These are phyloP conservation scores for Hygrophoropsis aurantiaca DNA, from an alignment of 768 basidiomycete species.

Conservation along the genomic window DNA sequence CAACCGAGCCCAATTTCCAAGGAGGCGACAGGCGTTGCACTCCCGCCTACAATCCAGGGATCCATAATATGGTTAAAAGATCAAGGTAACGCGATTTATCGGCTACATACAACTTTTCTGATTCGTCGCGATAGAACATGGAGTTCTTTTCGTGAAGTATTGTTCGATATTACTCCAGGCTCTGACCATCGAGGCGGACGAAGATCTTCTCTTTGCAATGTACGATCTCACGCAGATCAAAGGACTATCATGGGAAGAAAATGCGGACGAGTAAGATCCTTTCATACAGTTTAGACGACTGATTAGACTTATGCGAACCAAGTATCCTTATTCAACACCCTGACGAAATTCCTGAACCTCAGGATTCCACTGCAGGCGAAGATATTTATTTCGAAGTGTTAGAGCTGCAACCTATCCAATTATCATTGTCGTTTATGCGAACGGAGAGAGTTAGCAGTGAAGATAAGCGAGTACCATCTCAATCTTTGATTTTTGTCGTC, in stretches of 20 bases:
- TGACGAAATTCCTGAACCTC: constrained; percentile 70
- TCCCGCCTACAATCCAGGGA: constrained; percentile 82
- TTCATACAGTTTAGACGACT: neutral
- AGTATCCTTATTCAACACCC: constrained; percentile 76
- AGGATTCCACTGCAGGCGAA: constrained; percentile 60
- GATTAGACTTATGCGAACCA: constrained; percentile 12
- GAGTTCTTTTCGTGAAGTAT: constrained; percentile 97
- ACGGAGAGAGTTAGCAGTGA: constrained; percentile 92
- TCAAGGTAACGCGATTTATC: constrained; percentile 54
- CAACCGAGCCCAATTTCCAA: constrained; percentile 89
- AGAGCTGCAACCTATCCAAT: constrained; percentile 89
- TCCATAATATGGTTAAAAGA: constrained; percentile 92
- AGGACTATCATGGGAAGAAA: constrained; percentile 87
- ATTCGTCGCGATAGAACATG: constrained; percentile 68
- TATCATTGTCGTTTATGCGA: constrained; percentile 95
- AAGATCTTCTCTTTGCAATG: constrained; percentile 90
- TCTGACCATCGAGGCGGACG: constrained; percentile 93
- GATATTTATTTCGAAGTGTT: constrained; percentile 95
- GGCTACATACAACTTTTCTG: neutral
- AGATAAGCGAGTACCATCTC: constrained; percentile 68
- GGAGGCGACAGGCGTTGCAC: constrained; percentile 67
- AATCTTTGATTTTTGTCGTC: neutral
- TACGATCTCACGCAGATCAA: constrained; percentile 91
- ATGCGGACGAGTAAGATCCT: constrained; percentile 64
- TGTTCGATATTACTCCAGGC: constrained; percentile 93